phyloP scores from a whole-genome alignment of 352 stramenopile species.

The Globisporangium recalcitrans region DNA sequence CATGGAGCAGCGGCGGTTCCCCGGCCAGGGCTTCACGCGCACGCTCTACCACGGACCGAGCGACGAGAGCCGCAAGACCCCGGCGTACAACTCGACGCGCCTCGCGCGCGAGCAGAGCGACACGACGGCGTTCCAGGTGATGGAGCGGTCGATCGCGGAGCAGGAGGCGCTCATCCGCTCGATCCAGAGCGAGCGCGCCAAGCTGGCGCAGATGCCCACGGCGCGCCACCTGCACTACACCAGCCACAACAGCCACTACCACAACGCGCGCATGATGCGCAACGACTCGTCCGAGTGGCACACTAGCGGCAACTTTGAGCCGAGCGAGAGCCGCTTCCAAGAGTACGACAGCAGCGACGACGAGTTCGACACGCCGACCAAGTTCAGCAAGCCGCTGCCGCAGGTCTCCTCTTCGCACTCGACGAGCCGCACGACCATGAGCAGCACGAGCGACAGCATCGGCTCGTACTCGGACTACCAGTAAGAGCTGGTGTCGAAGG shows the following conservation, averaged over 20 bases:
- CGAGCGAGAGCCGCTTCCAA: slow-evolving; percentile 13
- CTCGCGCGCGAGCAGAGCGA: slow-evolving; percentile 19
- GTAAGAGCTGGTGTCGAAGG: not conserved
- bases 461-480: slow-evolving; percentile 16
- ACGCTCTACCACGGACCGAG: slow-evolving; percentile 14
- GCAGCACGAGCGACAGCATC: slow-evolving; percentile 15
- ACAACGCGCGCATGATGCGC: not conserved
- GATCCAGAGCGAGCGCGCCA: slow-evolving; percentile 26
- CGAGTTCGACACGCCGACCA: slow-evolving; percentile 4
- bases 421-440: slow-evolving; percentile 18
- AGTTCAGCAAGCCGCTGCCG: not conserved
- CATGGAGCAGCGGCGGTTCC: slow-evolving; percentile 2
- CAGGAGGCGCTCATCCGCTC: slow-evolving; percentile 47
- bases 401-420: slow-evolving; percentile 7
- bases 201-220: slow-evolving; percentile 11
- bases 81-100: slow-evolving; percentile 20
- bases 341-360: slow-evolving; percentile 13
- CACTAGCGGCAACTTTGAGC: not conserved
- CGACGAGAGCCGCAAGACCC: not conserved
- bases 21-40: not conserved
- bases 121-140: slow-evolving; percentile 29
- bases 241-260: not conserved
- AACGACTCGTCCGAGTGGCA: slow-evolving; percentile 8
- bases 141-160: slow-evolving; percentile 54
- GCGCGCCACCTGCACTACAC: slow-evolving; percentile 12